Percentiles rank a stretch among this genome's conserved stretches.
phyloP scores from a whole-genome alignment of 164 flowering plant species.

The Chimonanthus praecox region DNA sequence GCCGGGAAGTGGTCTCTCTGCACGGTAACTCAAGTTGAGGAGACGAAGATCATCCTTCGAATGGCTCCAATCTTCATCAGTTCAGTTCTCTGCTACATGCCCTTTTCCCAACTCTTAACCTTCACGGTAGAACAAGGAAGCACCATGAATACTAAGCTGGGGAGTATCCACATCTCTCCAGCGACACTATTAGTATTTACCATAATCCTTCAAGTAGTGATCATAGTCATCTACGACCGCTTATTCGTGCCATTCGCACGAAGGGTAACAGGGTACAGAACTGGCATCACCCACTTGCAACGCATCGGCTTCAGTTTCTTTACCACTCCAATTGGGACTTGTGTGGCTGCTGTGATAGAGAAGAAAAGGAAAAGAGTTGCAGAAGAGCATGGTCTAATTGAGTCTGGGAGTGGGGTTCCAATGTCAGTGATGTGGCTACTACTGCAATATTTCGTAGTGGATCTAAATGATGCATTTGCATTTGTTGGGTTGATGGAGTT shows the following conservation, averaged over 20 bases:
- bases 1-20: constrained; percentile 25
- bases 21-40: constrained; percentile 38
- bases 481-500: constrained; percentile 54
- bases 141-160: constrained; percentile 54
- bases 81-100: constrained; percentile 50
- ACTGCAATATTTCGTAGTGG: constrained; percentile 8
- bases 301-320: constrained; percentile 53
- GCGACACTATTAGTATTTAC: constrained; percentile 37
- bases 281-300: constrained; percentile 51
- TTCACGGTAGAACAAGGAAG: constrained; percentile 58
- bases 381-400: constrained; percentile 3
- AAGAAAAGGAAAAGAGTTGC: constrained; percentile 42
- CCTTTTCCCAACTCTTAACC: constrained; percentile 60
- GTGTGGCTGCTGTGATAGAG: constrained; percentile 51
- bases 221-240: constrained; percentile 48
- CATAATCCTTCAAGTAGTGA: constrained; percentile 40
- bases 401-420: neutral
- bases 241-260: constrained; percentile 37
- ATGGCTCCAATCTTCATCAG: constrained; percentile 48
- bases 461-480: neutral
- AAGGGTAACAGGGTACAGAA: constrained; percentile 29
- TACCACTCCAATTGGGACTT: constrained; percentile 26
- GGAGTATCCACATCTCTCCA: constrained; percentile 43
- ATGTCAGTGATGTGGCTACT: constrained; percentile 12
- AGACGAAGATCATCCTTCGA: constrained; percentile 28